These are phyloP conservation scores for Anacardium occidentale DNA, from an alignment of 345 rosid genomes.

Conservation along the genomic window DNA sequence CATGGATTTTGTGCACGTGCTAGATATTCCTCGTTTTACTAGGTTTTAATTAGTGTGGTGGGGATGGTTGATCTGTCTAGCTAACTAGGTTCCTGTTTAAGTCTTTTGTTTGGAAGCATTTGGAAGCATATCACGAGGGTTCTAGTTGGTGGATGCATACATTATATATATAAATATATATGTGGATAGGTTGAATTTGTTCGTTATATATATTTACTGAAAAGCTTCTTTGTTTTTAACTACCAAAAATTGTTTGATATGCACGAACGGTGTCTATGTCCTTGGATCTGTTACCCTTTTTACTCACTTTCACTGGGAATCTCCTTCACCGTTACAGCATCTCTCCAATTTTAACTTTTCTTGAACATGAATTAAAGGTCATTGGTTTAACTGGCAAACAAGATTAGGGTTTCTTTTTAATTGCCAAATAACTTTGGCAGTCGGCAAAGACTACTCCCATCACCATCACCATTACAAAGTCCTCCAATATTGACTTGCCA, in stretches of 20 bases:
- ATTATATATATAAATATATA: background rate
- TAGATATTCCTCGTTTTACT: slow-evolving; percentile 23
- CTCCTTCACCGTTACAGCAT: background rate
- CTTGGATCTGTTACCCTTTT: slow-evolving; percentile 7
- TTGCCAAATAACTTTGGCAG: no score
- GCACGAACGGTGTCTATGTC: background rate
- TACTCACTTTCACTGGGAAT: background rate
- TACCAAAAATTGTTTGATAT: background rate
- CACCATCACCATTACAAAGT: no score
- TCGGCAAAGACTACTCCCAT: no score
- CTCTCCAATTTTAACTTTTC: background rate
- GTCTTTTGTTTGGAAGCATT: slow-evolving; percentile 29
- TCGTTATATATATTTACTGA: background rate
- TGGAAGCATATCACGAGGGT: slow-evolving; percentile 23
- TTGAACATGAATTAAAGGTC: no score
- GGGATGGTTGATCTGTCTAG: background rate
- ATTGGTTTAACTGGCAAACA: no score
- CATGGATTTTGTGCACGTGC: slow-evolving; percentile 44
- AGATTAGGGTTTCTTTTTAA: no score
- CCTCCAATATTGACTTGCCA: no score
- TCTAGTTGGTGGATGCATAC: slow-evolving; percentile 8
- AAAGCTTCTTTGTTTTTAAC: background rate
- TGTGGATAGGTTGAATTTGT: background rate
- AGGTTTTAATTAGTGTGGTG: background rate
- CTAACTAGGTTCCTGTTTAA: background rate